Percentiles rank a stretch among this genome's conserved stretches.
Conservation (phyloP, 768 basidiomycete genomes). For the Kwoniella pini region DNA sequence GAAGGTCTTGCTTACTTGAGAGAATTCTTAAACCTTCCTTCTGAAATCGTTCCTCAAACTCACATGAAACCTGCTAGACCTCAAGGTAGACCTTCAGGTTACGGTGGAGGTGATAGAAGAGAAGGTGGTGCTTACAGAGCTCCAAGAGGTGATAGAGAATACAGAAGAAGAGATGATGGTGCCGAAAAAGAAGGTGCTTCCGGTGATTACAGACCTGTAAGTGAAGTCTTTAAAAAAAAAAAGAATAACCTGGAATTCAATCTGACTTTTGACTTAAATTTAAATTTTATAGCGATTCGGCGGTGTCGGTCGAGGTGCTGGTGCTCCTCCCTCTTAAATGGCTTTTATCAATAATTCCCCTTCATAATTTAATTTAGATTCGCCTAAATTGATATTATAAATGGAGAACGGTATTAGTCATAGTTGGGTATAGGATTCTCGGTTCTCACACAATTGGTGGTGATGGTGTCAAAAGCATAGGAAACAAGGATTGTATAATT, state of each 20-base stretch:
- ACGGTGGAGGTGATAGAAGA: conserved; percentile 58
- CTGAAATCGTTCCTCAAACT: conserved; percentile 94
- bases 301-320: conserved; percentile 55
- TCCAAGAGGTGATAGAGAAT: conserved; percentile 77
- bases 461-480: not conserved
- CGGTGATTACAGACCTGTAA: conserved; percentile 85
- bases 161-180: conserved; percentile 64
- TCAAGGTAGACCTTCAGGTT: conserved; percentile 69
- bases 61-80: conserved; percentile 95
- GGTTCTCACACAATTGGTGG: not conserved
- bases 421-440: no score
- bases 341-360: not conserved
- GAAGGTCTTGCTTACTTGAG: conserved; percentile 97
- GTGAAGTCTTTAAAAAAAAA: conserved; percentile 62
- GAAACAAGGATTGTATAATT: not conserved
- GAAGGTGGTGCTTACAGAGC: conserved; percentile 75
- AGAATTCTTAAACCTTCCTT: conserved; percentile 91
- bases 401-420: no score
- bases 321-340: conserved; percentile 53
- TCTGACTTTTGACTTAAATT: no score
- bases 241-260: no score
- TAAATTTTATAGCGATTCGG: conserved; percentile 53
- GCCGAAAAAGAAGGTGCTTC: conserved; percentile 81
- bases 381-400: not conserved
- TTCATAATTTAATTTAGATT: not conserved